Percentiles rank a stretch among this genome's conserved stretches.
These are phyloP conservation scores for Mucor plumbeus DNA, from an alignment of 371 early-diverging fungal genomes.

Conservation along the genomic window DNA sequence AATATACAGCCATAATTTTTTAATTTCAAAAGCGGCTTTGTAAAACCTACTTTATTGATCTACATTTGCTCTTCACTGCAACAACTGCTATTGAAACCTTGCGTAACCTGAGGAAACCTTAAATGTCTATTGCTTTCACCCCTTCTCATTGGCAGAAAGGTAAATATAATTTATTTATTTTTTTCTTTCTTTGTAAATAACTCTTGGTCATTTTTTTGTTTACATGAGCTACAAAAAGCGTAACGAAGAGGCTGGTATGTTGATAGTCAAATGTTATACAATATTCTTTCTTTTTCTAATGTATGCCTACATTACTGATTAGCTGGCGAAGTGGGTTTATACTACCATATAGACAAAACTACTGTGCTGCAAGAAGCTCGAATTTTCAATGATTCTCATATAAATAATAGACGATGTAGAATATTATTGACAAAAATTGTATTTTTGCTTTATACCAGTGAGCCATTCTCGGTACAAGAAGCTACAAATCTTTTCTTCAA, in stretches of 20 bases:
- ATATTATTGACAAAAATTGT: slow-evolving; percentile 91
- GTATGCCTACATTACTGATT: too few relatives aligned
- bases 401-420: slow-evolving; percentile 93
- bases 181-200: not conserved
- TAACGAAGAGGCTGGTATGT: not conserved
- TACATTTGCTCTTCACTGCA: too few relatives aligned
- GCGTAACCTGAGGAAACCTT: not conserved
- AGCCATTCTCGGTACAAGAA: slow-evolving; percentile 89
- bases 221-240: not conserved
- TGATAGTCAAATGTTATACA: not conserved
- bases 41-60: too few relatives aligned
- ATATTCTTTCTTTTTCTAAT: not conserved
- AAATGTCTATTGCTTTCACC: not conserved
- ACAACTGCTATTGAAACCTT: not conserved
- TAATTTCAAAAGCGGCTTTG: too few relatives aligned
- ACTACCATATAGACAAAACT: slow-evolving; percentile 86
- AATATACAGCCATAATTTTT: too few relatives aligned
- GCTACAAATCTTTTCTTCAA: slow-evolving; percentile 98
- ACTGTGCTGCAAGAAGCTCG: slow-evolving; percentile 96
- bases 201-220: not conserved
- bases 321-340: slow-evolving; percentile 51
- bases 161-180: not conserved
- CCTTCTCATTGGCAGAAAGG: not conserved
- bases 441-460: slow-evolving; percentile 90
- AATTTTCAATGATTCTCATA: slow-evolving; percentile 95